Base-by-base conservation (phyloP, 495 filamentous ascomycete species). In the Melanomma pulvis-pyrius region DNA sequence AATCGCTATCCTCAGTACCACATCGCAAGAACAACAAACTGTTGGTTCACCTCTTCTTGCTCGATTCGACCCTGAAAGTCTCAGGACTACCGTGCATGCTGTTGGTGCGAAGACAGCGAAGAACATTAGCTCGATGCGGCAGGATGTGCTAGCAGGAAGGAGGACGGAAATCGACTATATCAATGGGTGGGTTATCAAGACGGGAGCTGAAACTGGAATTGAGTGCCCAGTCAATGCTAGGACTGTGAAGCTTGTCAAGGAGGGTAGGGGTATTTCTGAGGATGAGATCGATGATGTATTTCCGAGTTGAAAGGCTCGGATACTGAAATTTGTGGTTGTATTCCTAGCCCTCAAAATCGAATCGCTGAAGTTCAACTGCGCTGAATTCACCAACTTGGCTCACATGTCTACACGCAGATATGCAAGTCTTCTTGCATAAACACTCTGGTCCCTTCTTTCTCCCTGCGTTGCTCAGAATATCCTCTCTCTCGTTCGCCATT, bases 81-180 rank as follows among this genome's bases (percentile, higher is more conserved):
- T 61, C 4, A 36, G 21, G 25, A 30, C 52, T 4, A n/a, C 6
- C 22, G 61, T 58, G 36, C 1, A 22, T 17, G 30, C 13, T 2
- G 39, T 58, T 25, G 63, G 44, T 21, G 24, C n/a, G 17, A 62
- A 53, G 21, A 57, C 34, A 9, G 25, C 50, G 9, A 28, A 59
- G 44, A 52, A 64, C 25, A 68, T 22, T 22, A 58, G 71, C 69
- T 39, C 61, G 9, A 75, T 75, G 71, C 61, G 71, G 12, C 64
- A 65, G 29, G 69, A 65, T 29, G 59, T 71, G 13, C 50, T 58
- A n/a, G 36, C 34, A 9, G 74, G 74, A 2, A 34, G 58, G 22
- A 64, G 39, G 48, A 74, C 73, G 21, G 71, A 73, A 24, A 70
- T 76, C 17, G 69, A 71, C 12, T 74, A 70, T 52, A 73, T 74